phyloP scores from a whole-genome alignment of 805 yeast species.

The Cyberlindnera nakhonratchasimensis region DNA sequence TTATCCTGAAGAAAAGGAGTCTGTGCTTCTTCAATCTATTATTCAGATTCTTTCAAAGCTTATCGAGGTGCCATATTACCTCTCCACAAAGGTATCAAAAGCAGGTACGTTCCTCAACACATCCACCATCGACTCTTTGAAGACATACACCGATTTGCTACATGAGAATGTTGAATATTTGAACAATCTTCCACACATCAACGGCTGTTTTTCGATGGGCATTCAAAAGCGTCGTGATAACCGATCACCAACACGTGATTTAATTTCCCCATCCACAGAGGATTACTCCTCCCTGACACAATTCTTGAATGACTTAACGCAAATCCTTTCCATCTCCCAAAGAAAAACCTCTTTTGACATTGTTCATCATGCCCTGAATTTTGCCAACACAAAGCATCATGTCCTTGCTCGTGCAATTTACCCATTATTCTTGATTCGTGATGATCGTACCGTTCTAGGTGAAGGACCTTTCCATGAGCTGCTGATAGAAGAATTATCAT shows the following conservation, averaged over 20 bases:
- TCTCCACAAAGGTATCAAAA: slow-evolving; percentile 16
- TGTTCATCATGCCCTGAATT: slow-evolving; percentile 31
- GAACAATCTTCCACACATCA: slow-evolving; percentile 23
- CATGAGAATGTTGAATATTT: slow-evolving; percentile 21
- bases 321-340: slow-evolving; percentile 32
- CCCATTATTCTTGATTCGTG: slow-evolving; percentile 59
- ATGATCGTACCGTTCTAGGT: slow-evolving; percentile 59
- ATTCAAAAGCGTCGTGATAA: slow-evolving; percentile 47
- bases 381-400: slow-evolving; percentile 35
- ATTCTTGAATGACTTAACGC: slow-evolving; percentile 37
- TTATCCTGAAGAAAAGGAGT: slow-evolving; percentile 19
- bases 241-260: slow-evolving; percentile 41
- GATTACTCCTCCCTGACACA: slow-evolving; percentile 27
- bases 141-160: slow-evolving; percentile 9
- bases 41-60: slow-evolving; percentile 22
- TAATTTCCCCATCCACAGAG: slow-evolving; percentile 31
- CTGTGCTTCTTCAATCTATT: slow-evolving; percentile 20
- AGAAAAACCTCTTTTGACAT: slow-evolving; percentile 31
- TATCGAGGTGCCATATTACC: slow-evolving; percentile 19
- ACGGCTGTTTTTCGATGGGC: slow-evolving; percentile 43
- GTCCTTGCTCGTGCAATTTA: slow-evolving; percentile 58
- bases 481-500: slow-evolving; percentile 40
- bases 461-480: slow-evolving; percentile 37
- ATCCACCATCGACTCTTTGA: slow-evolving; percentile 15
- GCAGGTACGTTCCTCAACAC: slow-evolving; percentile 14